phyloP scores from a whole-genome alignment of 306 rosid genomes.

The Argentina anserina region DNA sequence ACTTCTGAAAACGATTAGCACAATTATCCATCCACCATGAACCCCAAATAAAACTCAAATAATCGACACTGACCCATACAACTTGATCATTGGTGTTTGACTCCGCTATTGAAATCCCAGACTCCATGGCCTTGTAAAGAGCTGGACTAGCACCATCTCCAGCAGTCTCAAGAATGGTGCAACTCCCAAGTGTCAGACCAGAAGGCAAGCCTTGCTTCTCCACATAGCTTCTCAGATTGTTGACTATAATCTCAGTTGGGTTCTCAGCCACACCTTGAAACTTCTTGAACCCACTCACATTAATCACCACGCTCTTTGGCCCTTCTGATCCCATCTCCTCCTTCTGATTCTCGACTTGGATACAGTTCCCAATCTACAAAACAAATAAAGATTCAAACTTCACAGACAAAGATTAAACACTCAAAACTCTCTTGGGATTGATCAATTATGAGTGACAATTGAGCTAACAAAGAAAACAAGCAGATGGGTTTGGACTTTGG shows the following conservation, averaged over 20 bases:
- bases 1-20: not conserved
- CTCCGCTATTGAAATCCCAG: constrained; percentile 37
- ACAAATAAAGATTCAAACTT: not conserved
- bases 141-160: constrained; percentile 59
- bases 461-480: not conserved
- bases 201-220: constrained; percentile 62
- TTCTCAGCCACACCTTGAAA: constrained; percentile 76
- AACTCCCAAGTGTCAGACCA: constrained; percentile 75
- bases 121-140: constrained; percentile 54
- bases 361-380: constrained; percentile 60
- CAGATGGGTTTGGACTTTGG: too few relatives aligned
- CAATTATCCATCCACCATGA: not conserved
- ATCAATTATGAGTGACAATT: not conserved
- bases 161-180: constrained; percentile 64
- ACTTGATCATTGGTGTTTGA: constrained; percentile 43
- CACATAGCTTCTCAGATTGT: constrained; percentile 52
- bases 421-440: not conserved
- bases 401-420: not conserved
- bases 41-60: not conserved
- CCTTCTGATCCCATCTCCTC: constrained; percentile 85
- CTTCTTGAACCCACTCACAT: constrained; percentile 81
- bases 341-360: constrained; percentile 38
- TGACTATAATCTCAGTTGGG: constrained; percentile 69
- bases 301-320: constrained; percentile 55
- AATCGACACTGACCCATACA: constrained; percentile 63